Base-by-base conservation (phyloP, 2,329 filamentous ascomycete genomes). In the Xylariales sp. region DNA sequence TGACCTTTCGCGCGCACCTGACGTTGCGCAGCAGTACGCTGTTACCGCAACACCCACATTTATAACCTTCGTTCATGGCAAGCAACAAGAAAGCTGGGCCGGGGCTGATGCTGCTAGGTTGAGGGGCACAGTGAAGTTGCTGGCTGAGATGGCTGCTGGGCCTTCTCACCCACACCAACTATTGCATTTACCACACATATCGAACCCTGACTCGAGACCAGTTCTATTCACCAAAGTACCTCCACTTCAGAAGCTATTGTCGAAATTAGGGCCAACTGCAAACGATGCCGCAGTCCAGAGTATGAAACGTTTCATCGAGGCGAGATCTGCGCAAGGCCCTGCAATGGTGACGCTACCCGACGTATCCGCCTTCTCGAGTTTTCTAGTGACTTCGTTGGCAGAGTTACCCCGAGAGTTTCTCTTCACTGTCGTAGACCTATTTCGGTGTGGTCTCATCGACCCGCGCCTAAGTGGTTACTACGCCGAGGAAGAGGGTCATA, bases 41-140 rank as follows among this genome's bases (percentile, higher is more conserved):
- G 86, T 97, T 59, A 85, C 87, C 1, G 91, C 91, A 3, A 97
- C 94, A 0, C 95, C 95, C 0, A 97, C 94, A 0, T 97, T 98
- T 75, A 88, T 96, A 75, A 95, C 93, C 0, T 97, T 94, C 76
- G 80, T 95, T 8, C 90, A 86, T 60, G 93, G 94, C 1, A 81
- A 90, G 67, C 88, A 95, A 76, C 87, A 93, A 56, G 90, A 93
- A 69, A 87, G 91, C 72, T 98, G 94, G 94, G 87, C 85, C 57
- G 94, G 94, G 1, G 93, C 92, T 0, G 90, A 94, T 75, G 85
- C 88, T 2, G 83, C 84, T 12, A 84, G 88, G 16, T 83, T 98
- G 14, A 87, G 88, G 60, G 87, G 87, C 16, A 96, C 94, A 67
- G 85, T 97, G 12, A 87, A 89, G 41, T 83, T 94, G 53, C 82